phyloP scores from a whole-genome alignment of 139 green algal genomes.

The Chlorella sp. region DNA sequence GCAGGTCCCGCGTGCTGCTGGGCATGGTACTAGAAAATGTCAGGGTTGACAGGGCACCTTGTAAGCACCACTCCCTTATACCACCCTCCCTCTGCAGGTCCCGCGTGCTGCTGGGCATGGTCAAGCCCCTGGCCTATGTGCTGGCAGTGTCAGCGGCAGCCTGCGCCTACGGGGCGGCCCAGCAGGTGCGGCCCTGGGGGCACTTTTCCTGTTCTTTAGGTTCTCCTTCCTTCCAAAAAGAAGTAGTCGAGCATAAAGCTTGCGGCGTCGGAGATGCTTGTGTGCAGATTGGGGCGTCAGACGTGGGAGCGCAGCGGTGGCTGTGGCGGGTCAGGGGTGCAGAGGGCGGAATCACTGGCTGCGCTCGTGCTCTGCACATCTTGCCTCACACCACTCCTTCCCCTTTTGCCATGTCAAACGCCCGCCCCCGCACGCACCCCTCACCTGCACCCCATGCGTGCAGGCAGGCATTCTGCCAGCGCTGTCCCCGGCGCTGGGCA shows the following conservation, averaged over 20 bases:
- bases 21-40: too few species aligned
- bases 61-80: neutral
- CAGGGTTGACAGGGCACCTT: neutral
- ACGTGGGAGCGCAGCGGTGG: neutral
- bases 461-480: neutral
- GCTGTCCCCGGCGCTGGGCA: neutral
- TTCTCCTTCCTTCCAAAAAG: too few species aligned
- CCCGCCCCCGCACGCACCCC: too few species aligned
- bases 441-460: neutral
- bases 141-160: neutral
- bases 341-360: neutral
- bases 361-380: neutral
- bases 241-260: too few species aligned
- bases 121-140: constrained; percentile 28
- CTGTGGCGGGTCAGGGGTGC: too few species aligned
- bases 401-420: neutral
- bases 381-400: neutral
- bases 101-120: constrained; percentile 22
- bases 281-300: too few species aligned
- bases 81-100: constrained; percentile 9
- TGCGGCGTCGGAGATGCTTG: too few species aligned
- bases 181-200: neutral
- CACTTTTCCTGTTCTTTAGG: too few species aligned
- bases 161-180: neutral
- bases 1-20: too few species aligned